Evolutionary conservation across 345 rosid genomes (phyloP), one percentile per base, ranked within the genome.

Genomic region (Acer campestre): DNA sequence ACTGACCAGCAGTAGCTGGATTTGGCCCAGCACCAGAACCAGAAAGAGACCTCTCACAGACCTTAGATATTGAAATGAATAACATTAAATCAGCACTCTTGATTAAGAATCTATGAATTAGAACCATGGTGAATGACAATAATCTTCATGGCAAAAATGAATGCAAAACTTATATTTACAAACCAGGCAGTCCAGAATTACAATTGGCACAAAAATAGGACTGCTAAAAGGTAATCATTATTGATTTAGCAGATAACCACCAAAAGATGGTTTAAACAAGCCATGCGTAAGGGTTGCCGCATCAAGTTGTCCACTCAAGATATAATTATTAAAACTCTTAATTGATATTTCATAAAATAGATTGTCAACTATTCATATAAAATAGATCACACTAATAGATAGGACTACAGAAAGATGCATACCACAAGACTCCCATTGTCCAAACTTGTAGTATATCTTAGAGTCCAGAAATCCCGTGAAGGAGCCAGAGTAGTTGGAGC

Each of bases 371-470:
- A 20, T 31, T 27, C 66, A n/a, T 10, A 12, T 22, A 58, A 27
- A 59, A 17, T 31, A 44, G 7, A 70, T 35, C 44, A 23, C 29
- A 42, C 10, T 13, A 66, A 61, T 17, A 23, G 14, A 9, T 31
- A 53, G 31, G 63, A 62, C 23, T 42, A 17, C 67, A 31, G 63
- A 76, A 61, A 64, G 22, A 53, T 49, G 58, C 89, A 77, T 93
- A 97, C 99, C 98, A 94, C 99, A 48, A 94, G 90, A 88, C 98
- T 97, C 85, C 99, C 99, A 73, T 97, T 94, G 77, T 94, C 99
- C 61, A 97, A 86, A 78, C 86, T 93, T 1, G 90, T 93, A 62
- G 99, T 91, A 81, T 97, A 97, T 88, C 99, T 89, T 72, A 97
- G 82, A 55, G 98, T 97, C 99, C 99, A 97, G 81, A 94, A 92